Evolutionary conservation across 2,329 filamentous ascomycete species (phyloP).

Genomic region (Fusarium aywerte): DNA sequence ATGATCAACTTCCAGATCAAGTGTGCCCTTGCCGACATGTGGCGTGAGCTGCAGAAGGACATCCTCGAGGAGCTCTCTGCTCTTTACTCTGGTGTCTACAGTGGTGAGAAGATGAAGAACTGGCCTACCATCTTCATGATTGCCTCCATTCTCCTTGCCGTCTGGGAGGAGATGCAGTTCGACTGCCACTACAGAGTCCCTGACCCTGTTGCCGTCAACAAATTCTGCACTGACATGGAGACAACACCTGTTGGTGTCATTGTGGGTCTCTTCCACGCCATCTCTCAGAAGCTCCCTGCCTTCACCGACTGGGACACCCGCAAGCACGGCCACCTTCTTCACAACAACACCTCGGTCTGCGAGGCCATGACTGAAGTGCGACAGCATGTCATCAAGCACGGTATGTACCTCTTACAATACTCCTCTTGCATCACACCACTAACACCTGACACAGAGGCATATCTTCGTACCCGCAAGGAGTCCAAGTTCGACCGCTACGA

Average conservation of each 20-base stretch:
- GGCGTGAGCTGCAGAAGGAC: constrained; percentile 96
- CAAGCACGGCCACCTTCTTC: constrained; percentile 89
- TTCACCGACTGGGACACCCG: constrained; percentile 94
- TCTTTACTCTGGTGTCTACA: constrained; percentile 97
- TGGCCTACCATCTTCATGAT: constrained; percentile 99
- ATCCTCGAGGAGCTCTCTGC: constrained; percentile 92
- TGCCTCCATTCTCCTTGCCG: constrained; percentile 88
- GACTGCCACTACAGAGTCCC: constrained; percentile 96
- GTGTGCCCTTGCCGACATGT: constrained; percentile 96
- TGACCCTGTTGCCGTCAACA: constrained; percentile 84
- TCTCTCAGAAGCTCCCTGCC: constrained; percentile 93
- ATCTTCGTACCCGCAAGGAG: constrained; percentile 81
- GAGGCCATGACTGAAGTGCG: constrained; percentile 97
- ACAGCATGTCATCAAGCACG: constrained; percentile 91
- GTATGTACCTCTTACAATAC: constrained; percentile 65
- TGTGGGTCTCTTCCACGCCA: constrained; percentile 95
- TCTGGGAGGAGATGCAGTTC: constrained; percentile 99
- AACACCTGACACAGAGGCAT: constrained; percentile 71
- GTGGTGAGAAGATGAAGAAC: constrained; percentile 96
- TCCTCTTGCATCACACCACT: constrained; percentile 21
- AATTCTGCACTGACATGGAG: constrained; percentile 98
- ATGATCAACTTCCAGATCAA: constrained; percentile 99
- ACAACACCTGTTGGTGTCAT: constrained; percentile 95
- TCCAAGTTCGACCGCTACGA: constrained; percentile 89
- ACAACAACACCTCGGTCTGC: constrained; percentile 91